Base-by-base conservation (phyloP, 176 grass and related monocot genomes). In the Oryza longistaminata region DNA sequence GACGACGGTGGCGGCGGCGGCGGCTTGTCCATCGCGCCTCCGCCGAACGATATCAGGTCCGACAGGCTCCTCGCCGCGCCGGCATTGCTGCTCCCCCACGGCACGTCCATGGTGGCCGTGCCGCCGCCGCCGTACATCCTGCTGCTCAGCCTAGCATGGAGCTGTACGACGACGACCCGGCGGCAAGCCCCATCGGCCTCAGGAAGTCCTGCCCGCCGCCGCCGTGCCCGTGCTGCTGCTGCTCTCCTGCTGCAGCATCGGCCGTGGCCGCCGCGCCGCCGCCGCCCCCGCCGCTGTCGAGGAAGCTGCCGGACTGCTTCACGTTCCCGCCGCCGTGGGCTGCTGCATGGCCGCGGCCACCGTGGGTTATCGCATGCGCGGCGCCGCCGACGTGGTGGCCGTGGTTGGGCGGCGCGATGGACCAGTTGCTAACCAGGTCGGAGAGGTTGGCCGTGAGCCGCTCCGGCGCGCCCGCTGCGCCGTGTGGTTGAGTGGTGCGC, bases 401-500 rank as follows among this genome's bases (percentile, higher is more conserved):
- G 49, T 52, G 86, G 66, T 72, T 81, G 52, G 95, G 93, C 44
- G 91, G 93, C 27, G 95, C 93, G 42, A 98, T 85, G 44, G 95
- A 95, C 95, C 96, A 95, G 83, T 98, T 92, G 90, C 85, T 92
- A 21, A 95, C 89, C 40, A 95, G 68, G 70, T 98, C 90, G 1
- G 95, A 90, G 52, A 91, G 84, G 87, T 97, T 80, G 29, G 88
- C 81, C n/a, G 92, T 93, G 46, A 87, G 81, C 58, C 46, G 85
- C 76, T 90, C 88, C 15, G 75, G 66, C 12, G 44, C 60, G 3
- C 13, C 82, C 9, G 31, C 45, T 4, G 11, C 1, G 39, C 33
- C 19, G 67, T 79, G 71, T n/a, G n/a, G n/a, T n/a, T n/a, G n/a
- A n/a, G 16, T 74, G 68, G 68, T 86, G 83, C 19, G 79, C 55